Conservation (phyloP, 441 rosid species). For the Melianthus villosus region DNA sequence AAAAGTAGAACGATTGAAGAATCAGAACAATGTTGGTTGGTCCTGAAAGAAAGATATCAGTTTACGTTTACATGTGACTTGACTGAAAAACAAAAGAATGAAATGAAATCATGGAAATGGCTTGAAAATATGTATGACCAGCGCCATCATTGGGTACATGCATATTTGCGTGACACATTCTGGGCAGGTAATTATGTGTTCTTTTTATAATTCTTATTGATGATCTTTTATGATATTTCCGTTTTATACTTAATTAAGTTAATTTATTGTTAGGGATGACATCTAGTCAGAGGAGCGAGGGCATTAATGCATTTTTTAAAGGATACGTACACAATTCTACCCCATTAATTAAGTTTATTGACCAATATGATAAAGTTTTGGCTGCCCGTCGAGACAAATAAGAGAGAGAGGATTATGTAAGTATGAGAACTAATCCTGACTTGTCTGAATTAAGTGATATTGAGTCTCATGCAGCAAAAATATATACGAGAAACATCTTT, state of each 20-base stretch:
- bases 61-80: neutral
- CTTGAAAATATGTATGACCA: neutral
- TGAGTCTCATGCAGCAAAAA: too few relatives aligned
- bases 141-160: neutral
- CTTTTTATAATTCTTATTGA: too few relatives aligned
- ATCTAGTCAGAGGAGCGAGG: neutral
- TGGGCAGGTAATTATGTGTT: neutral
- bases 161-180: neutral
- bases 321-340: neutral
- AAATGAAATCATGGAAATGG: neutral
- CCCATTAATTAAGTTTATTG: neutral
- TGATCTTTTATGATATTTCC: neutral
- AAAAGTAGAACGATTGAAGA: neutral
- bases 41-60: neutral
- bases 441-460: too few relatives aligned
- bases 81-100: neutral
- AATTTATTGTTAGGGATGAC: neutral
- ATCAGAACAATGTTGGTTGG: neutral
- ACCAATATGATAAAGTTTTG: neutral
- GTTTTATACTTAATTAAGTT: too few relatives aligned
- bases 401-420: neutral
- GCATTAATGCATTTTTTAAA: neutral
- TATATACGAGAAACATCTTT: too few relatives aligned
- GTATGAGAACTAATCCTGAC: neutral
- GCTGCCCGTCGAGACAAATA: neutral